Conservation (phyloP, 192 early-diverging fungal genomes). For the Umbelopsis sp. region DNA sequence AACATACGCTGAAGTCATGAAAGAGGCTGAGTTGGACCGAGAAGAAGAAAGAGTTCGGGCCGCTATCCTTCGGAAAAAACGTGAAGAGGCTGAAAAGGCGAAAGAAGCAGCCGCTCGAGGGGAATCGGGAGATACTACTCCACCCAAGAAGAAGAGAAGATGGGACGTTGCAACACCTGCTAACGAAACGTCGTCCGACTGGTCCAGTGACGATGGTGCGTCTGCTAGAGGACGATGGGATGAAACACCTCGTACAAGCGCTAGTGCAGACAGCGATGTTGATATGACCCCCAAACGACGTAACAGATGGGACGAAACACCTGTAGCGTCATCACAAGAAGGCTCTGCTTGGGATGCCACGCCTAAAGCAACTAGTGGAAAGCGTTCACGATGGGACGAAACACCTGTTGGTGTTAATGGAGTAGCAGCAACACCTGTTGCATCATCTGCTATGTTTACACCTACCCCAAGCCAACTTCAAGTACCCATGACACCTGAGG, state of each 20-base stretch:
- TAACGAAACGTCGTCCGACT: conserved; percentile 51
- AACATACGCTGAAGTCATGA: conserved; percentile 86
- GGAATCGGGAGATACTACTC: conserved; percentile 24
- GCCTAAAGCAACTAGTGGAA: conserved; percentile 60
- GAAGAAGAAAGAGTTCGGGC: conserved; percentile 74
- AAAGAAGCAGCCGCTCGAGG: conserved; percentile 44
- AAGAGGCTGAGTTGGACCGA: conserved; percentile 80
- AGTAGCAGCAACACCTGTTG: conserved; percentile 77
- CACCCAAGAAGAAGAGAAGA: conserved; percentile 64
- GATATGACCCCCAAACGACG: conserved; percentile 54
- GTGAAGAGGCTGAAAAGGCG: conserved; percentile 54
- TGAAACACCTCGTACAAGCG: conserved; percentile 60
- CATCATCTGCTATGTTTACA: conserved; percentile 74
- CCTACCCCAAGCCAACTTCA: conserved; percentile 66
- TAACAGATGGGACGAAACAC: conserved; percentile 83
- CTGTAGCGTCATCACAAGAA: conserved; percentile 49
- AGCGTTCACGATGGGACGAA: conserved; percentile 95
- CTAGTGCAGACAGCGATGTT: conserved; percentile 37
- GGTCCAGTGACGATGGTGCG: conserved; percentile 54
- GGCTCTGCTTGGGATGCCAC: conserved; percentile 77
- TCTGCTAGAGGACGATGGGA: conserved; percentile 70
- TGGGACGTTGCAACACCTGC: conserved; percentile 78
- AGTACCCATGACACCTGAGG: conserved; percentile 84
- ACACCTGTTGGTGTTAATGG: conserved; percentile 73
- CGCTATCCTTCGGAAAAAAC: conserved; percentile 74